Evolutionary conservation across 495 filamentous ascomycete species (phyloP), one percentile per base, ranked within the genome.

Genomic region (Astrothelium subdiscretum): DNA sequence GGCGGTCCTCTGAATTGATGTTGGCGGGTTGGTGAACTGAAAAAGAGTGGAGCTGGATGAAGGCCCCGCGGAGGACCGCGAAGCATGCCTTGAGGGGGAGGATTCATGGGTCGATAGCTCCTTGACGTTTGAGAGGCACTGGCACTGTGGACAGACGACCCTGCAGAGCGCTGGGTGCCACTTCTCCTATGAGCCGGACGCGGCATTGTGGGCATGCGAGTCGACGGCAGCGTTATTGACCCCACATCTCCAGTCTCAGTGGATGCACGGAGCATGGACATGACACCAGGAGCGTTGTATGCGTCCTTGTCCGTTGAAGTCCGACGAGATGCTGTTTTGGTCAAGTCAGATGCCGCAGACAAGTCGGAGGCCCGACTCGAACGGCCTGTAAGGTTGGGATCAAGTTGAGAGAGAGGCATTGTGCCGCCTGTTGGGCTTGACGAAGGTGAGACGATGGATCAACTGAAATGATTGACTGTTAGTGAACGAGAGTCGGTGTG

Each of bases 221-320:
- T 69, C 4, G 81, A 78, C 63, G 76, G 76, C 65, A 81, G 81
- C 44, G 80, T 79, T 62, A 87, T 83, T 54, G 81, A 72, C 8
- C 82, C 85, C 57, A 88, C 82, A 60, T 87, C 83, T 18, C 85
- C 87, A 0, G 82, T 81, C 71, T 89, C 87, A 0, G 85, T 89
- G 0, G 79, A 85, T 10, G 81, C 88, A 69, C 80, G 87, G 44
- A 89, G 79, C 85, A 89, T 88, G 69, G 82, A 81, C 64, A 72
- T 66, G 26, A 76, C 71, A 26, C 63, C 70, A 4, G 72, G 70
- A 38, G 63, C 67, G 2, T 65, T 63, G 24, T 67, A 48, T 51
- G 67, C 68, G 40, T 71, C 64, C 22, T 63, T 67, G 38, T 67
- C 65, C 1, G 65, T 31, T 40, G 61, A 59, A 29, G 52, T 52